A percentile compares a stretch with the other conserved stretches of the same genome.
phyloP scores from a whole-genome alignment of 2,329 filamentous ascomycete species.

The Fusarium ambrosium region DNA sequence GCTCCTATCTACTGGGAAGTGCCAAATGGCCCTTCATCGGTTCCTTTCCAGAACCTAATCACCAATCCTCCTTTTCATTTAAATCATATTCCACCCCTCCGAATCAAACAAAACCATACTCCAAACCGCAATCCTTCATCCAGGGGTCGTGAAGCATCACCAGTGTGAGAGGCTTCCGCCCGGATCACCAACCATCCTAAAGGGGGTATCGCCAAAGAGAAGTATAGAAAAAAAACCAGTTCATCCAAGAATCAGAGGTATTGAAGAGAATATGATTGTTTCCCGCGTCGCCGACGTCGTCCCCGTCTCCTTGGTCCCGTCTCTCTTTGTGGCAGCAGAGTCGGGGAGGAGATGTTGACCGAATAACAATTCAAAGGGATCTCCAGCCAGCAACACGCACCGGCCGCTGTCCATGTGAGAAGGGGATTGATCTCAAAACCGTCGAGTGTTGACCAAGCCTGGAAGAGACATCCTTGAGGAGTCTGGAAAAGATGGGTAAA shows the following conservation, averaged over 20 bases:
- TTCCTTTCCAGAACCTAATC: constrained; percentile 37
- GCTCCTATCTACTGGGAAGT: constrained; percentile 44
- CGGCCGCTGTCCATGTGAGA: constrained; percentile 17
- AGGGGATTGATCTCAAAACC: constrained; percentile 45
- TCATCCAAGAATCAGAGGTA: constrained; percentile 43
- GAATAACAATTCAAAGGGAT: constrained; percentile 37
- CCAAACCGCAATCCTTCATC: constrained; percentile 49
- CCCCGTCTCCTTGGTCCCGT: constrained; percentile 39
- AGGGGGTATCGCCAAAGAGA: constrained; percentile 54
- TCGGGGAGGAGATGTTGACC: constrained; percentile 44
- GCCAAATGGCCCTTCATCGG: constrained; percentile 40
- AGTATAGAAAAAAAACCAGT: constrained; percentile 44
- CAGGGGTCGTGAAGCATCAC: constrained; percentile 9
- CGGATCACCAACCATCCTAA: constrained; percentile 44
- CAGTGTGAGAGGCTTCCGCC: constrained; percentile 4
- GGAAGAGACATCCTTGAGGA: constrained; percentile 11
- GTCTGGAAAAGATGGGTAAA: neutral
- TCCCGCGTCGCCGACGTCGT: constrained; percentile 43
- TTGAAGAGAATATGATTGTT: constrained; percentile 44
- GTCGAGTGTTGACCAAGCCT: constrained; percentile 36
- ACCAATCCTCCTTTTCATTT: constrained; percentile 46
- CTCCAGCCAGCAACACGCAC: constrained; percentile 43
- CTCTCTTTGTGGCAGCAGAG: constrained; percentile 44
- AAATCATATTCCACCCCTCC: constrained; percentile 45
- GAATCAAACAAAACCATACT: constrained; percentile 49